phyloP scores from a whole-genome alignment of 2,329 filamentous ascomycete genomes.

The Stagonosporopsis tanaceti region DNA sequence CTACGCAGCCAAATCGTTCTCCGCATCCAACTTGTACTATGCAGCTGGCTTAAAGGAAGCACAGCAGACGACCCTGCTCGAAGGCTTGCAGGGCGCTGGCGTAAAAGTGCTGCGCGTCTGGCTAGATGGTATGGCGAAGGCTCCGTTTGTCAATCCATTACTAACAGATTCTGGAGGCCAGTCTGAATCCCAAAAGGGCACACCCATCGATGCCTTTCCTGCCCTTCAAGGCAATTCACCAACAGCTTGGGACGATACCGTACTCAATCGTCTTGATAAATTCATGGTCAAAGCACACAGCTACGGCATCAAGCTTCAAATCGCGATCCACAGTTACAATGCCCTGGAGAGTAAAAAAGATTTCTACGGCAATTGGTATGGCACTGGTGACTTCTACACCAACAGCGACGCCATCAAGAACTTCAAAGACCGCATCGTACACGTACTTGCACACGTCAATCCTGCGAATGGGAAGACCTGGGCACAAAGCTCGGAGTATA shows the following conservation, averaged over 20 bases:
- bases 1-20: slow-evolving; percentile 14
- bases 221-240: slow-evolving; percentile 16
- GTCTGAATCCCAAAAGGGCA: slow-evolving; percentile 16
- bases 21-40: slow-evolving; percentile 17
- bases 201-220: slow-evolving; percentile 11
- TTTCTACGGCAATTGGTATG: slow-evolving; percentile 24
- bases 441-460: slow-evolving; percentile 20
- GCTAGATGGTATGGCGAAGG: slow-evolving; percentile 11
- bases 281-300: slow-evolving; percentile 21
- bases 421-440: slow-evolving; percentile 19
- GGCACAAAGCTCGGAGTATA: slow-evolving; percentile 22
- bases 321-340: slow-evolving; percentile 24
- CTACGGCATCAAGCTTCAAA: slow-evolving; percentile 22
- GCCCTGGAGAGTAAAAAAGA: slow-evolving; percentile 20
- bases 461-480: slow-evolving; percentile 18
- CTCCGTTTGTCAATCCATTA: neutral
- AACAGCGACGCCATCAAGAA: slow-evolving; percentile 14
- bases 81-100: slow-evolving; percentile 17
- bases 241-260: slow-evolving; percentile 14
- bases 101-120: slow-evolving; percentile 19
- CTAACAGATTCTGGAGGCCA: slow-evolving; percentile 12
- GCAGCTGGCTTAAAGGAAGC: slow-evolving; percentile 13
- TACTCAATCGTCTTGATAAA: slow-evolving; percentile 19
- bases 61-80: slow-evolving; percentile 4
- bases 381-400: slow-evolving; percentile 25